These are phyloP conservation scores for Paralagenidium karlingii DNA, from an alignment of 352 stramenopile genomes.

Conservation along the genomic window DNA sequence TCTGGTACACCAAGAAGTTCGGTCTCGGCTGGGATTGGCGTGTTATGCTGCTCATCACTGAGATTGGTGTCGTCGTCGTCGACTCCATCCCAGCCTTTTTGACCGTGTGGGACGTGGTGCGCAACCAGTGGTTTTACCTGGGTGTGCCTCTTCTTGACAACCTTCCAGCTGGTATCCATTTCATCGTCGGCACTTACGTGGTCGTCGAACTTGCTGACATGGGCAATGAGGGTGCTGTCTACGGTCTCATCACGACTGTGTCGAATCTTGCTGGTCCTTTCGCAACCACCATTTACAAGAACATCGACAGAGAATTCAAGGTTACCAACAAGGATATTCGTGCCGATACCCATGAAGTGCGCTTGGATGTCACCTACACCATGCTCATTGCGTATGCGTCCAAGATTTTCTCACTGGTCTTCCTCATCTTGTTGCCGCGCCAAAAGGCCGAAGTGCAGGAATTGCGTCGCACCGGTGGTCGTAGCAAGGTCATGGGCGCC, in stretches of 20 bases:
- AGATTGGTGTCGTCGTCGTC: slow-evolving; percentile 1
- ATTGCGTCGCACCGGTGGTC: slow-evolving; percentile 2
- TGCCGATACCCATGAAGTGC: slow-evolving; percentile 8
- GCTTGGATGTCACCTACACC: slow-evolving; percentile 13
- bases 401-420: slow-evolving; percentile 5
- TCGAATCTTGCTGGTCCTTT: slow-evolving; percentile 6
- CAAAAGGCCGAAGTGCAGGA: slow-evolving; percentile 13
- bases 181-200: slow-evolving; percentile 15
- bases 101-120: background rate
- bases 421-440: slow-evolving; percentile 7
- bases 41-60: slow-evolving; percentile 2
- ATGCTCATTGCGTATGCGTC: slow-evolving; percentile 12
- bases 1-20: slow-evolving; percentile 44
- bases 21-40: slow-evolving; percentile 39
- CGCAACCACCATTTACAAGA: slow-evolving; percentile 7
- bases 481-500: slow-evolving; percentile 12
- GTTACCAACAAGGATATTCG: slow-evolving; percentile 5
- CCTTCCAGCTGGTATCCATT: background rate
- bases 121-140: background rate
- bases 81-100: background rate
- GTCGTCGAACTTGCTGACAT: slow-evolving; percentile 10
- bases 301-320: slow-evolving; percentile 3
- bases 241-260: slow-evolving; percentile 10
- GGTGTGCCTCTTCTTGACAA: background rate
- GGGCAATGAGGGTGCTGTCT: slow-evolving; percentile 10